phyloP scores from a whole-genome alignment of 768 basidiomycete species.

The Termitomyces bulborhizus region DNA sequence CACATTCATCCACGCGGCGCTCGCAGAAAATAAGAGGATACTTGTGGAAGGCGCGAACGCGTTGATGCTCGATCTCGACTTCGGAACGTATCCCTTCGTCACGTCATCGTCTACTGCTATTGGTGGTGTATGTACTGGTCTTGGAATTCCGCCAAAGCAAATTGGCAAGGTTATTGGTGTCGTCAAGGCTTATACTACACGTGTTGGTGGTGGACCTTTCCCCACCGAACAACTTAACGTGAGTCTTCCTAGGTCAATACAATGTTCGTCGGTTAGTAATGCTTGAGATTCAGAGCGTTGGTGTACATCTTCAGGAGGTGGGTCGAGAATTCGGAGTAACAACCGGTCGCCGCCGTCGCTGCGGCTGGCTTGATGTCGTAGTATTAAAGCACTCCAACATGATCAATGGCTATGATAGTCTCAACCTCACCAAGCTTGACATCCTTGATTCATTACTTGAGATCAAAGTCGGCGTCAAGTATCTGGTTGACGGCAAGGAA shows the following conservation, averaged over 20 bases:
- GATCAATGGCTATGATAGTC: slow-evolving; percentile 91
- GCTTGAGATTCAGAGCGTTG: slow-evolving; percentile 51
- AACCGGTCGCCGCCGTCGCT: slow-evolving; percentile 87
- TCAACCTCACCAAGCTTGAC: slow-evolving; percentile 97
- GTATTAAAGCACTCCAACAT: slow-evolving; percentile 88
- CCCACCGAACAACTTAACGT: slow-evolving; percentile 93
- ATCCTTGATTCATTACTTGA: slow-evolving; percentile 79
- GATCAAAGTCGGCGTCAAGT: slow-evolving; percentile 85
- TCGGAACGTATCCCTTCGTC: slow-evolving; percentile 96
- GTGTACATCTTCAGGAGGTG: slow-evolving; percentile 87
- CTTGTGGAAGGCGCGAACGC: slow-evolving; percentile 98
- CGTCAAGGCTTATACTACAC: slow-evolving; percentile 96
- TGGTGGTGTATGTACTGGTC: slow-evolving; percentile 94
- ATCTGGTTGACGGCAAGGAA: slow-evolving; percentile 71
- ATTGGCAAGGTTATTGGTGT: slow-evolving; percentile 90
- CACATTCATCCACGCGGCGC: slow-evolving; percentile 74
- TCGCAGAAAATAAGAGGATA: slow-evolving; percentile 68
- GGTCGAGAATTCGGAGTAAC: slow-evolving; percentile 90
- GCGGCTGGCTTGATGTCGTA: slow-evolving; percentile 97
- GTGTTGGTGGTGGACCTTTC: slow-evolving; percentile 98
- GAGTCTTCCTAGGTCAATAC: slow-evolving; percentile 17
- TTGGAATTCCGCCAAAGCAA: slow-evolving; percentile 90
- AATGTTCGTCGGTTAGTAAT: background rate
- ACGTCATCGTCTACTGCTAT: slow-evolving; percentile 92
- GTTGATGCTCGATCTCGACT: slow-evolving; percentile 96